These are phyloP conservation scores for Azolla pinnata DNA, from an alignment of 75 land plant species.

Conservation along the genomic window DNA sequence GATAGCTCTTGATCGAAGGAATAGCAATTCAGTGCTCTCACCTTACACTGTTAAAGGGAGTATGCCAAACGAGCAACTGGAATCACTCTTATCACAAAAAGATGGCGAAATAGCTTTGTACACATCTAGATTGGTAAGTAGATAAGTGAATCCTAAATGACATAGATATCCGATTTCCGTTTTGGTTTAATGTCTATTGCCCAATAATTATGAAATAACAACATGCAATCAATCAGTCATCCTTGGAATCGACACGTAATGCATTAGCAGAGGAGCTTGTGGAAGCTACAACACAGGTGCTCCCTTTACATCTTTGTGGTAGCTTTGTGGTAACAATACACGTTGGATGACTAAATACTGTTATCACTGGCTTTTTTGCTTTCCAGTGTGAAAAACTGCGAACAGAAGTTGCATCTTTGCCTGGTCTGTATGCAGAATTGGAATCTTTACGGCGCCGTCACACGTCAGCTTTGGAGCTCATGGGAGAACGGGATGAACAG, in stretches of 20 bases:
- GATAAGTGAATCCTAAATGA: no score
- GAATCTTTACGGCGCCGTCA: slow-evolving; percentile 87
- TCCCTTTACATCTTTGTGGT: neutral
- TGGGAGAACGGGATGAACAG: slow-evolving; percentile 99
- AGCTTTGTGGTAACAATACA: neutral
- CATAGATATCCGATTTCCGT: no score
- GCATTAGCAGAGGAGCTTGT: slow-evolving; percentile 95
- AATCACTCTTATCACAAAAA: slow-evolving; percentile 70
- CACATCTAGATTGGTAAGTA: slow-evolving; percentile 76
- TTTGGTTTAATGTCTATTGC: no score
- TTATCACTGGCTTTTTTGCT: slow-evolving; percentile 1
- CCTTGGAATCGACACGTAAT: slow-evolving; percentile 85
- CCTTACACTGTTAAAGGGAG: slow-evolving; percentile 52
- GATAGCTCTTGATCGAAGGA: slow-evolving; percentile 30
- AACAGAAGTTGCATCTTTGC: slow-evolving; percentile 50
- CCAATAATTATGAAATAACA: no score
- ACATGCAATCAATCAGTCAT: no score
- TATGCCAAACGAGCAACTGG: slow-evolving; percentile 52
- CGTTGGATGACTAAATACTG: neutral
- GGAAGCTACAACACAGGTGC: slow-evolving; percentile 76
- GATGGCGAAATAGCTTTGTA: slow-evolving; percentile 93
- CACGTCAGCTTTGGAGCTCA: slow-evolving; percentile 86
- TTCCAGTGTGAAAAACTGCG: slow-evolving; percentile 71
- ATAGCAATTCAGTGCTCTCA: slow-evolving; percentile 34
- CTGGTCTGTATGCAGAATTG: slow-evolving; percentile 84